Evolutionary conservation across 345 rosid species (phyloP).

Genomic region (Syzygium jambos): DNA sequence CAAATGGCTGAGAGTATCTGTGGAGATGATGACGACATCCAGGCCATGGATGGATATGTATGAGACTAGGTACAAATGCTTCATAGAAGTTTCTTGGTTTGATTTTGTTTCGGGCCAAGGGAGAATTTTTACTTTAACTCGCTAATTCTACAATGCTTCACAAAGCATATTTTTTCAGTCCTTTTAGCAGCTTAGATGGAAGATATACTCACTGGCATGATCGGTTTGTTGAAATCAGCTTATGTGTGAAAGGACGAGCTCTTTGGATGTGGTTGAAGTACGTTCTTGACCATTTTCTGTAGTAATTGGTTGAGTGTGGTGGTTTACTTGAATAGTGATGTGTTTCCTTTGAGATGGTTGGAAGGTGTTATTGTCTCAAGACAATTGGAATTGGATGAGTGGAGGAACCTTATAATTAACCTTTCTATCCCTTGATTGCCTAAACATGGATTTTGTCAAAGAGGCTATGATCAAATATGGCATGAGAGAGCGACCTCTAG

Average conservation of each 20-base stretch:
- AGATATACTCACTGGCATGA: not conserved
- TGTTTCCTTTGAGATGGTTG: not conserved
- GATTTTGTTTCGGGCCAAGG: not conserved
- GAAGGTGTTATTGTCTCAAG: not conserved
- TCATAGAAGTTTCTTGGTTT: not conserved
- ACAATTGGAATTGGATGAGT: not conserved
- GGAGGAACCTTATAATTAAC: not conserved
- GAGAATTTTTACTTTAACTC: not conserved
- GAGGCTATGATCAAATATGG: not conserved
- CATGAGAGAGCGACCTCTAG: not conserved
- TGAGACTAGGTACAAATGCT: not conserved
- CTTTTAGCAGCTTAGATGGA: not conserved
- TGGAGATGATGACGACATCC: constrained; percentile 26
- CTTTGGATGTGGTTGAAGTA: not conserved
- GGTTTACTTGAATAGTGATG: not conserved
- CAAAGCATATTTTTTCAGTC: not conserved
- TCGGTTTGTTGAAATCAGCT: not conserved
- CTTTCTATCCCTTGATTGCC: not conserved
- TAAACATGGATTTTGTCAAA: not conserved
- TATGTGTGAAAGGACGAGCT: not conserved
- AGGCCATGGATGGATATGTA: constrained; percentile 7
- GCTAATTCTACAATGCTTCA: not conserved
- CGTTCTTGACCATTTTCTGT: not conserved
- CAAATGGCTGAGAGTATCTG: constrained; percentile 74
- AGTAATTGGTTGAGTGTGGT: not conserved